Conservation (phyloP, 768 basidiomycete genomes). For the Tubosaeta brunneosetosa region DNA sequence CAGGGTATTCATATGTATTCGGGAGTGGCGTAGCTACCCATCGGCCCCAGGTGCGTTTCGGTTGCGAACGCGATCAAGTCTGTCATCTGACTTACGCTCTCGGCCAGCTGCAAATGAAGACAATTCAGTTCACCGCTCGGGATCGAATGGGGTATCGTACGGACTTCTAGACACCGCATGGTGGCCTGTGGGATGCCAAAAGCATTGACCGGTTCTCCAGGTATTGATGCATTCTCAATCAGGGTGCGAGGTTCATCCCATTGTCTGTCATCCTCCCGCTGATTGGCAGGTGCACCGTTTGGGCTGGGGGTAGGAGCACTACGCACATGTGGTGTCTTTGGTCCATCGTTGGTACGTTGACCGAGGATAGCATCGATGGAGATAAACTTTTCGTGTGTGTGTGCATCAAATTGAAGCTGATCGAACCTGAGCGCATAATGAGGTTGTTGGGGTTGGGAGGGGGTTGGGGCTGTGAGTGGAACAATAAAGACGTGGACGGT, state of each 20-base stretch:
- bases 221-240: conserved; percentile 62
- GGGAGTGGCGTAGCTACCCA: conserved; percentile 47
- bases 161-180: conserved; percentile 81
- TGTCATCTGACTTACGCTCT: conserved; percentile 76
- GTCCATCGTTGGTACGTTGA: conserved; percentile 39
- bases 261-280: conserved; percentile 50
- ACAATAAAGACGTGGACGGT: conserved; percentile 53
- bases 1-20: conserved; percentile 21
- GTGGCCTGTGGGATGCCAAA: conserved; percentile 88
- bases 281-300: conserved; percentile 22
- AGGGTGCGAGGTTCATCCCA: conserved; percentile 64
- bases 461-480: conserved; percentile 15
- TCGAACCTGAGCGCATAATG: conserved; percentile 57
- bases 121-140: conserved; percentile 2
- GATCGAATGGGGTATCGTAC: conserved; percentile 13
- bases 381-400: conserved; percentile 68
- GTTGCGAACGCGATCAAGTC: conserved; percentile 67
- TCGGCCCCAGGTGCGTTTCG: conserved; percentile 52
- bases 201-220: conserved; percentile 80
- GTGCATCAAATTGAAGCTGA: conserved; percentile 69
- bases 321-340: conserved; percentile 34
- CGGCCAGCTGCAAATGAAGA: conserved; percentile 52
- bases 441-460: conserved; percentile 18
- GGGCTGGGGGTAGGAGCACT: conserved; percentile 33
- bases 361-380: conserved; percentile 60